Evolutionary conservation across 148 eudicot species (phyloP), one percentile per base, ranked within the genome.

Genomic region (Dysphania ambrosioides): DNA sequence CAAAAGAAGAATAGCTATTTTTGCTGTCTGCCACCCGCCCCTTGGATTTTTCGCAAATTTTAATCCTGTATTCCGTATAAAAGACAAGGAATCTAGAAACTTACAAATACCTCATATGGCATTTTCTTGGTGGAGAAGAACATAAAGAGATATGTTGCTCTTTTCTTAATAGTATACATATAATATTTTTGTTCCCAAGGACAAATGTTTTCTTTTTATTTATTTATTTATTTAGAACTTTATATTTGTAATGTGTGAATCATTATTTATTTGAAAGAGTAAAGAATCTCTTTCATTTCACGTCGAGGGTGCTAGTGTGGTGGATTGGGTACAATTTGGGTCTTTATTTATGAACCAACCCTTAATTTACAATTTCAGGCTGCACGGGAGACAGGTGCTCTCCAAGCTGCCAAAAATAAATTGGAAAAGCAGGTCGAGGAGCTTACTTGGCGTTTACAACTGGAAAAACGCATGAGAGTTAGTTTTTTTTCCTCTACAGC

Each of bases 371-470:
- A 66, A 78, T 41, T 76, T 24, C 83, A 96, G 99, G 99, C 99
- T 76, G 97, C 99, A 68, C 86, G 85, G 72, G 97, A 96, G 83
- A 96, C 99, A 32, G 99, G 99, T 69, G 99, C 99, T 75, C 97
- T 96, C 35, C 97, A 96, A 87, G 99, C 97, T 82, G 99, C 99
- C 71, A 96, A 96, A 87, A 92, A 89, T 82, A 96, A 96, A 82
- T 82, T 96, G 72, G 99, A 96, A 85, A 96, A 96, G 97, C 99
- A 96, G 85, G 97, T 96, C 75, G 99, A 96, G 79, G 99, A 96
- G 79, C 85, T 96, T 75, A 87, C 97, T 73, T 96, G 97, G 97
- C 89, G 97, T 64, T 80, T 96, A 47, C 97, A 96, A 84, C 85
- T 96, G 79, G 99, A 96, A 90, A 96, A 96, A 79, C 99, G 99